Conservation (phyloP, 305 asterid genomes). For the Fraxinus ornus region DNA sequence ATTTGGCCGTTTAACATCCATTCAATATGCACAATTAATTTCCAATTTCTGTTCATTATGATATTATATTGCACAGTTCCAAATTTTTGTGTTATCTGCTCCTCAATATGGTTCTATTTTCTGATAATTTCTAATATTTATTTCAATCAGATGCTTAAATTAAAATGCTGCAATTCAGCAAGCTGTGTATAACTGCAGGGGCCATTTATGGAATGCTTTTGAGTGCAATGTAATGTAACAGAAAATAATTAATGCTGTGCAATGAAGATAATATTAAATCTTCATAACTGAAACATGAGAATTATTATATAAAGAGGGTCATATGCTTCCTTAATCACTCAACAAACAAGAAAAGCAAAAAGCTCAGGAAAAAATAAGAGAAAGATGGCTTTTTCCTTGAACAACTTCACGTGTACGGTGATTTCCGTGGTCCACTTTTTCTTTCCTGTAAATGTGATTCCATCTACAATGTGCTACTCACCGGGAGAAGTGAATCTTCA, state of each 20-base stretch:
- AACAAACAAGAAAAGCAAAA: not conserved
- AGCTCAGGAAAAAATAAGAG: not conserved
- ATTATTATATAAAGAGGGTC: not conserved
- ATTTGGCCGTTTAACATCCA: conserved; percentile 14
- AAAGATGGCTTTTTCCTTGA: not conserved
- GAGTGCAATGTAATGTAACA: not conserved
- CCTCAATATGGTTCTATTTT: not conserved
- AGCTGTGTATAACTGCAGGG: not conserved
- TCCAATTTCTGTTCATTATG: conserved; percentile 10
- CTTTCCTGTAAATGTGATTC: not conserved
- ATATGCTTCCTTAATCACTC: not conserved
- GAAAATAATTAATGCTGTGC: not conserved
- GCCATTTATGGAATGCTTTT: not conserved
- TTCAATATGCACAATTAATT: conserved; percentile 37
- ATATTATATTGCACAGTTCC: conserved; percentile 14
- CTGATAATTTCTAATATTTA: not conserved
- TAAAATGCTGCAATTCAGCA: not conserved
- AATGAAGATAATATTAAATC: not conserved
- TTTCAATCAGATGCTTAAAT: not conserved
- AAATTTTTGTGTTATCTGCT: not conserved
- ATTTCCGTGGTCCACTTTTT: not conserved
- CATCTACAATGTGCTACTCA: not conserved
- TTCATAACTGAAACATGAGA: not conserved
- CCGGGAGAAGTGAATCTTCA: not conserved
- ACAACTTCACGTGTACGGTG: not conserved